Evolutionary conservation across 2,329 filamentous ascomycete species (phyloP), one percentile per base, ranked within the genome.

Genomic region (Xylaria sp.): DNA sequence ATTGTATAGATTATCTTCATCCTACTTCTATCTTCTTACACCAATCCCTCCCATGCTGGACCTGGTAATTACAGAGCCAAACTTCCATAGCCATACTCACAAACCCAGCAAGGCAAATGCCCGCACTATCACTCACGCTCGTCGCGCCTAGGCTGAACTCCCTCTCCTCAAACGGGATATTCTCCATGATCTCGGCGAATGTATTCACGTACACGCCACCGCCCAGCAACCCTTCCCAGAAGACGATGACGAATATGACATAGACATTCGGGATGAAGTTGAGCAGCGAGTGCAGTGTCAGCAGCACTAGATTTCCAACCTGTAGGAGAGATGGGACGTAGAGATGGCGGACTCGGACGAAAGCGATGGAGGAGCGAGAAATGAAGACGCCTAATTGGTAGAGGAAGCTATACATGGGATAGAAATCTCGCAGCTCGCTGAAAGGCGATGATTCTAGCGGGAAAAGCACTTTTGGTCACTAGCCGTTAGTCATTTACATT

Each of bases 371-470:
- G 0, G 94, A 97, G 18, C 96, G 91, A 0, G 95, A 97, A 74
- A 98, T 88, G 82, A 98, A 98, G 72, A 98, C 96, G 65, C 96
- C 96, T 2, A 94, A 84, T 83, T 99, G 95, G 81, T 99, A 98
- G 70, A 98, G 91, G 66, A 97, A 94, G 72, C 92, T 92, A 80
- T 99, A 99, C 71, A 95, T 93, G 0, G 95, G 94, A 77, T 99
- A 99, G 80, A 98, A 98, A 39, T 91, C 91, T 50, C 95, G 91
- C 78, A 90, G 96, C 74, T 93, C 88, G 39, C 84, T 82, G 79
- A 98, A 98, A 0, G 96, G 96, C 0, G 92, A 91, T 12, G 87
- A 81, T 0, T 85, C 78, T 0, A 98, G 84, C 0, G 94, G 94
- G 78, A 97, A 99, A 4, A 99, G 87, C 0, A 98, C 69, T 71